A percentile compares a stretch with the other conserved stretches of the same genome.
phyloP scores from a whole-genome alignment of 495 filamentous ascomycete species.

The Podospora bellae-mahoneyi region DNA sequence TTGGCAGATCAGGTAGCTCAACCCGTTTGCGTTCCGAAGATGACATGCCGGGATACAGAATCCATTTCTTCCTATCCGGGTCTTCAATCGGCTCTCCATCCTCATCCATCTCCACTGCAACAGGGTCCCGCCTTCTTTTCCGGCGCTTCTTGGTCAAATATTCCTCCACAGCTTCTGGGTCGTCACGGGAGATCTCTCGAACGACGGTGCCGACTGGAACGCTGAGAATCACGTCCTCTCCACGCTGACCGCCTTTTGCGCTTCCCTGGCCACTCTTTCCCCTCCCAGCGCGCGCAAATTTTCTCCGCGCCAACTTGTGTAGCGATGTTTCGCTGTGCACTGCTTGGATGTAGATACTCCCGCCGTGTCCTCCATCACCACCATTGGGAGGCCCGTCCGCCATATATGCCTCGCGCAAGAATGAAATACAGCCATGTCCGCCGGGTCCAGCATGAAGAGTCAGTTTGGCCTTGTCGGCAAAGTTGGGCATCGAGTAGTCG shows the following conservation, averaged over 20 bases:
- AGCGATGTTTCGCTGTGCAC: slow-evolving; percentile 84
- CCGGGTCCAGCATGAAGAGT: slow-evolving; percentile 73
- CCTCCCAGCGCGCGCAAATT: slow-evolving; percentile 69
- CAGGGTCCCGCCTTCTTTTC: slow-evolving; percentile 31
- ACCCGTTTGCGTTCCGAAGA: slow-evolving; percentile 60
- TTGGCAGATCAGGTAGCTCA: slow-evolving; percentile 57
- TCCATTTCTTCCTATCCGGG: slow-evolving; percentile 64
- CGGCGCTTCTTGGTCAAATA: slow-evolving; percentile 26
- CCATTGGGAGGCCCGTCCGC: slow-evolving; percentile 91
- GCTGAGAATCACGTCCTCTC: slow-evolving; percentile 80
- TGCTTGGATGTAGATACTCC: slow-evolving; percentile 91
- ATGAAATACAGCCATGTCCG: slow-evolving; percentile 90
- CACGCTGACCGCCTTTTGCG: slow-evolving; percentile 70
- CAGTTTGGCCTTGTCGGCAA: slow-evolving; percentile 79
- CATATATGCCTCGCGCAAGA: slow-evolving; percentile 83
- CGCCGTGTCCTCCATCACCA: slow-evolving; percentile 88
- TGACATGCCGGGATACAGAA: slow-evolving; percentile 75
- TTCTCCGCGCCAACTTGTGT: slow-evolving; percentile 81
- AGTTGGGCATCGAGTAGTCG: slow-evolving; percentile 76
- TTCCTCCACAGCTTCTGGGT: slow-evolving; percentile 64
- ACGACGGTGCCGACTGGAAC: slow-evolving; percentile 93
- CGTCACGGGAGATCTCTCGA: slow-evolving; percentile 70
- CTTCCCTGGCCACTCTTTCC: slow-evolving; percentile 87
- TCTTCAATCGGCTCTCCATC: slow-evolving; percentile 30
- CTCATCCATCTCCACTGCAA: slow-evolving; percentile 37